A percentile compares a stretch with the other conserved stretches of the same genome.
phyloP scores from a whole-genome alignment of 345 rosid species.

The Mercurialis annua region DNA sequence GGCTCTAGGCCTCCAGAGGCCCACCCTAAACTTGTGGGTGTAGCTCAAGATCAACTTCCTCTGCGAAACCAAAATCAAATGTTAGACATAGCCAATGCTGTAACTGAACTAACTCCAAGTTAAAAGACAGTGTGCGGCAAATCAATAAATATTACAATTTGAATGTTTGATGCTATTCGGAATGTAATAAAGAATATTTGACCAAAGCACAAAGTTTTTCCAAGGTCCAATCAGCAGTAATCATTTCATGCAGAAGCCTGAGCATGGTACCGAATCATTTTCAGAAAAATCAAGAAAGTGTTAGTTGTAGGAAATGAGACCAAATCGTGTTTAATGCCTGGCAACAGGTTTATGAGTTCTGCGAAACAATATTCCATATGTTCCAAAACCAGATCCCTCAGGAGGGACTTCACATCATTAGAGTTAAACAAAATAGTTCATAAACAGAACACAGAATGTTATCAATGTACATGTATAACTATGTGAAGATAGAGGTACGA shows the following conservation, averaged over 20 bases:
- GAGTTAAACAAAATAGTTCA: not conserved
- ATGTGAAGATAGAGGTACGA: not conserved
- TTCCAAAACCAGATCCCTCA: not conserved
- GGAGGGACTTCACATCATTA: not conserved
- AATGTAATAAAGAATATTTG: too few species aligned
- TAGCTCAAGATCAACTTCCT: constrained; percentile 77
- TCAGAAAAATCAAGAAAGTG: too few species aligned
- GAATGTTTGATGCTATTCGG: too few species aligned
- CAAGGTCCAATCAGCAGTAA: too few species aligned
- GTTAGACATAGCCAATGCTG: not conserved
- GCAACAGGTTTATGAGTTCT: too few species aligned
- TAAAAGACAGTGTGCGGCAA: too few species aligned
- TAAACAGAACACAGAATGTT: not conserved
- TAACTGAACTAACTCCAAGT: too few species aligned
- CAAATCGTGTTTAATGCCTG: too few species aligned
- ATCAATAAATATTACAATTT: not conserved
- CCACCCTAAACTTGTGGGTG: constrained; percentile 69
- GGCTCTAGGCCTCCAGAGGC: constrained; percentile 77
- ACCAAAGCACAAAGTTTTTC: too few species aligned
- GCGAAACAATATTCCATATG: not conserved
- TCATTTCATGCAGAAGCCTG: too few species aligned
- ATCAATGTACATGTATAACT: not conserved
- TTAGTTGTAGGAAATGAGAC: too few species aligned
- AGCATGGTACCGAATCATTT: too few species aligned
- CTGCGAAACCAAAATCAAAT: constrained; percentile 38